Base-by-base conservation (phyloP, 2,329 filamentous ascomycete genomes). In the Colletotrichum somersetense region DNA sequence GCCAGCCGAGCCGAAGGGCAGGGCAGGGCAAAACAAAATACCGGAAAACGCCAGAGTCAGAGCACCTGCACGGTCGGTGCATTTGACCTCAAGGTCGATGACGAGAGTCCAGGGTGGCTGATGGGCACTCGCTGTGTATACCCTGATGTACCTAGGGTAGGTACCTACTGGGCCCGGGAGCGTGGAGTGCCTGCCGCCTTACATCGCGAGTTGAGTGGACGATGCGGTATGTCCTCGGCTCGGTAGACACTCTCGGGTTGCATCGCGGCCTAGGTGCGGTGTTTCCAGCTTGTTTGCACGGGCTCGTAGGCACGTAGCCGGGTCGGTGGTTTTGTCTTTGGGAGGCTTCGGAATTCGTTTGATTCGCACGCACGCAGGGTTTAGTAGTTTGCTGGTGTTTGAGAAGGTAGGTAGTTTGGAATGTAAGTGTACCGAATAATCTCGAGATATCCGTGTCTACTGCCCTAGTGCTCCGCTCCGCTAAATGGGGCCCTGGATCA, bases 1-100 rank as follows among this genome's bases (percentile, higher is more conserved):
- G n/a, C 59, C 66, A 72, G 59, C 69, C 69, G 69, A 69, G 59
- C 69, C 66, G 66, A 72, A 63, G 46, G n/a, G 50, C 58, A 63
- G 42, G 38, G 50, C 50, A 40, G 5, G 23, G 40, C 23, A 38
- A 63, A 33, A 33, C 44, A 20, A 33, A 61, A 46, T 26, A 53
- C 50, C 20, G 35, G 33, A 18, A 52, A 46, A 42, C n/a, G 61
- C 61, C 35, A 40, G 46, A 52, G 46, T 38, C 61, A 63, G 66
- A 30, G 66, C 66, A 38, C 26, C 48, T 63, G 46, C 48, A 63
- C 46, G 18, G 40, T 42, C 46, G 42, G 40, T 42, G 40, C 40
- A 16, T 11, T 33, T 52, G 46, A 62, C 48, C 26, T 35, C 44
- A 50, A 38, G 59, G 59, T 63, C 42, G 46, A 63, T 53, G 48